These are phyloP conservation scores for Hirschioporus abietinus DNA, from an alignment of 768 basidiomycete species.

Conservation along the genomic window DNA sequence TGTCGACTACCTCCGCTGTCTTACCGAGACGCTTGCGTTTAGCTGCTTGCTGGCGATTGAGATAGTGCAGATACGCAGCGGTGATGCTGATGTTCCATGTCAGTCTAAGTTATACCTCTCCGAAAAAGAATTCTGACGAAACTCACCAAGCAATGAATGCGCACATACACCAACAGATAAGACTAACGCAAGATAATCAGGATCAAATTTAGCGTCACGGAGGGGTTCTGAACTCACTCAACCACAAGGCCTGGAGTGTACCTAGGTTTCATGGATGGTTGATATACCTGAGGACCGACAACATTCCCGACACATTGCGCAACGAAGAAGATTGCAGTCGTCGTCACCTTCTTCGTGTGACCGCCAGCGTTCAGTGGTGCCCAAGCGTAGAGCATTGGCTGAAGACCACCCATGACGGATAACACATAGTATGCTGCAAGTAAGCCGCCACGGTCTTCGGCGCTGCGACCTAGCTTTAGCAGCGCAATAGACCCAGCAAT, in stretches of 20 bases:
- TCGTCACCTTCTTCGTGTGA: constrained; percentile 37
- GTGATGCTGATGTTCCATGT: constrained; percentile 24
- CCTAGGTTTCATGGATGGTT: not conserved
- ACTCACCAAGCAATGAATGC: not conserved
- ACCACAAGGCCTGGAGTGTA: not conserved
- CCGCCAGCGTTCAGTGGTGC: constrained; percentile 37
- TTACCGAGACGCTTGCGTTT: constrained; percentile 31
- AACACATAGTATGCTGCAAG: constrained; percentile 34
- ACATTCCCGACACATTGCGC: constrained; percentile 43
- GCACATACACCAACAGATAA: not conserved
- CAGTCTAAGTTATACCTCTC: not conserved
- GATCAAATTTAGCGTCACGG: not conserved
- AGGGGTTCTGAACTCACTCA: not conserved
- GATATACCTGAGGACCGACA: constrained; percentile 9
- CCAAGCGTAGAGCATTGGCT: constrained; percentile 37
- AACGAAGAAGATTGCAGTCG: constrained; percentile 40
- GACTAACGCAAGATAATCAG: not conserved
- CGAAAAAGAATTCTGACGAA: not conserved
- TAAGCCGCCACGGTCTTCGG: constrained; percentile 24
- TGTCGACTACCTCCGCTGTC: constrained; percentile 29
- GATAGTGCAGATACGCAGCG: constrained; percentile 29
- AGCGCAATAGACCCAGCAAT: constrained; percentile 34
- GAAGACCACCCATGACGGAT: not conserved
- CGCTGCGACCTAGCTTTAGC: constrained; percentile 27
- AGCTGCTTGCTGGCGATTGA: constrained; percentile 33